Conservation (phyloP, 495 filamentous ascomycete genomes). For the Evansstolkia leycettana region DNA sequence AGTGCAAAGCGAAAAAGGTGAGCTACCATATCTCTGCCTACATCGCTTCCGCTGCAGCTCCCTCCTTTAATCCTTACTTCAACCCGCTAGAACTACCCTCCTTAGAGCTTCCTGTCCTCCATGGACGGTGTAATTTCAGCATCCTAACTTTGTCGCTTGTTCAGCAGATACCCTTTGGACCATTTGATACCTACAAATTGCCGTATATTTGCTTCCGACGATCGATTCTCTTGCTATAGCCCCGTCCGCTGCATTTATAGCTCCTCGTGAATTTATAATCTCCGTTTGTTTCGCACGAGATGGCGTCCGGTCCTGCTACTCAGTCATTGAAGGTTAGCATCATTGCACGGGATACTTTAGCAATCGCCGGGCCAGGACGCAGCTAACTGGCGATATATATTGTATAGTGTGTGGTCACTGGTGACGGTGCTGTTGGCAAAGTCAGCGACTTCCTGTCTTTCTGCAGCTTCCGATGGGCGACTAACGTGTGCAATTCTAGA, state of each 20-base stretch:
- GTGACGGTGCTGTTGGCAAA: constrained; percentile 98
- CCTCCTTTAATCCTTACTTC: no score
- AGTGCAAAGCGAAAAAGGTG: no score
- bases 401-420: constrained; percentile 87
- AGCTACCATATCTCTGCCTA: no score
- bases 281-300: constrained; percentile 17
- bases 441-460: constrained; percentile 33
- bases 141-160: background rate
- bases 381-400: constrained; percentile 14
- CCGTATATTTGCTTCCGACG: no score
- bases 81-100: background rate
- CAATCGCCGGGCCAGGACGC: background rate
- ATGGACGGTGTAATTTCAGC: no score
- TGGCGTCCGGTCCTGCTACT: constrained; percentile 56
- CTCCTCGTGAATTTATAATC: background rate
- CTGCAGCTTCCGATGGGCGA: background rate
- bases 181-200: no score
- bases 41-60: no score
- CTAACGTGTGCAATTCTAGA: constrained; percentile 40
- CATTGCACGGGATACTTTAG: background rate
- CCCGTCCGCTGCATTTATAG: background rate
- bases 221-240: no score
- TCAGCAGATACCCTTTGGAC: background rate
- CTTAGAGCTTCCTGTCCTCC: background rate
- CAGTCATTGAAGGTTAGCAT: constrained; percentile 60